Base-by-base conservation (phyloP, 805 yeast genomes). In the Cyberlindnera veronae region DNA sequence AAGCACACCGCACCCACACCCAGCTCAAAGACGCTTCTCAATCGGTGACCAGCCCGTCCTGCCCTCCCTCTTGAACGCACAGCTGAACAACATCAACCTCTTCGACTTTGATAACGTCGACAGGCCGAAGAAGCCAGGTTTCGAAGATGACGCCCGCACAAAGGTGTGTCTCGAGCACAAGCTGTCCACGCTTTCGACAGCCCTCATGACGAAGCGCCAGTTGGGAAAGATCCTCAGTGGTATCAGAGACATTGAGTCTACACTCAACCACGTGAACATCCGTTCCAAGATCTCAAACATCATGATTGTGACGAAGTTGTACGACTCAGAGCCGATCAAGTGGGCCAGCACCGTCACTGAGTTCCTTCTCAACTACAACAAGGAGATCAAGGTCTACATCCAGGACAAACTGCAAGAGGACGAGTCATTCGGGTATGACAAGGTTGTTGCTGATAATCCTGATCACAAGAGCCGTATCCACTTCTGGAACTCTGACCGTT, bases 311-410 rank as follows among this genome's bases (percentile, higher is more conserved):
- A 55, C 65, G 13, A 61, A 61, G 39, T 46, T 61, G 10, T 50
- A 53, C 36, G 66, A 61, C 35, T 41, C 53, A 6, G 62, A 58
- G 29, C 65, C 66, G 6, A 54, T 57, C 8, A n/a, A 32, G 13
- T 57, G 57, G 48, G 56, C 65, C 3, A 39, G 41, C 11, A 30
- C 34, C 21, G 45, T 61, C 0, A 38, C 54, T 1, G 36, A 49
- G 29, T 57, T 47, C 42, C 31, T 60, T 2, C 32, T 61, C n/a
- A 32, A 29, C 6, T 50, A 44, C 23, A 51, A 41, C 30, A 7
- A 32, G 3, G 50, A 46, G 3, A 49, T 53, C 23, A 38, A 36
- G 13, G 15, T 57, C 8, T 55, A 43, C 38, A 37, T 55, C 28
- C 59, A 57, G 36, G 41, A 52, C 14, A 50, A 44, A 6, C 29